Evolutionary conservation across 169 alveolate species (phyloP), one percentile per base, ranked within the genome.

Genomic region (Cryptosporidium sp.): DNA sequence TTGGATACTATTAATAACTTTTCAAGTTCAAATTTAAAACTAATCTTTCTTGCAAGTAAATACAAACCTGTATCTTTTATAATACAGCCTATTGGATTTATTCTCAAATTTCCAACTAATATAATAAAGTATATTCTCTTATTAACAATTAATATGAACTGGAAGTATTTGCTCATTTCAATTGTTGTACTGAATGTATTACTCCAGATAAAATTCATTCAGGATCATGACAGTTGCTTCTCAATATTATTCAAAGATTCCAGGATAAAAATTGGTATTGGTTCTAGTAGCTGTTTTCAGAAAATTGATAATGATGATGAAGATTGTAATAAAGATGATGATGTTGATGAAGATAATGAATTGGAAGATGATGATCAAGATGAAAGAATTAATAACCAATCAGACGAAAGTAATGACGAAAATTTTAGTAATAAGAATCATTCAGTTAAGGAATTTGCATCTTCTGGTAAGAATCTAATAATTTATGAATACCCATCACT

Each of bases 401-500:
- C 4, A n/a, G 72, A 65, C 29, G 51, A 14, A 33, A 31, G 6
- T 65, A 33, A 65, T 33, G 26, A 31, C 23, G 51, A 31, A 65
- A 33, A 7, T 7, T 3, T 9, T 21, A 1, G 8, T 26, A 26
- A 2, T 56, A 21, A 26, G 14, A 14, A 14, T 14, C 21, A 14
- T 29, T n/a, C 16, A 56, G 35, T 23, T 14, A 26, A 26, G 26
- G 67, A 21, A 8, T n/a, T 21, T n/a, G 9, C 0, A 23, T 35
- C 72, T 65, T 29, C 72, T 31, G 62, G 26, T 9, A 69, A 69
- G 2, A 44, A n/a, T 33, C 45, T 80, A 10, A n/a, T 80, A 0
- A 37, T 62, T 26, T 45, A 44, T 31, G 75, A 80, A 33, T 80
- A 80, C 39, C 89, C 89, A 29, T 80, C 89, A 26, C 70, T 80